Conservation (phyloP, 352 stramenopile species). For the Phytophthora citrophthora region DNA sequence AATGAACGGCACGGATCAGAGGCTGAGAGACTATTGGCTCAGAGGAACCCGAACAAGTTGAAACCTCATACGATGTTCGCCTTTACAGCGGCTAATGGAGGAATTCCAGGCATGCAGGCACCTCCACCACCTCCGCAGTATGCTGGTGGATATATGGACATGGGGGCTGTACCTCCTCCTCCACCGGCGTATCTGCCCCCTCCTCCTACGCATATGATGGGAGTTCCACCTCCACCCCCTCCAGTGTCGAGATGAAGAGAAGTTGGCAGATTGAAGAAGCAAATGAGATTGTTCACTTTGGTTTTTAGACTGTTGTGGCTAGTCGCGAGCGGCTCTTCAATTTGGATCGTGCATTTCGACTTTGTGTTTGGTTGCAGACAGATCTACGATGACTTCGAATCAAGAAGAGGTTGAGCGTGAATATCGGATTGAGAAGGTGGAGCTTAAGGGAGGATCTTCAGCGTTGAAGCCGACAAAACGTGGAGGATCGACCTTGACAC, state of each 20-base stretch:
- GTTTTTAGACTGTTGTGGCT: slow-evolving; percentile 8
- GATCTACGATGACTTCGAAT: slow-evolving; percentile 3
- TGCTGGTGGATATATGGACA: slow-evolving; percentile 47
- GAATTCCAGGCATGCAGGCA: slow-evolving; percentile 20
- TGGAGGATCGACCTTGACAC: slow-evolving; percentile 61
- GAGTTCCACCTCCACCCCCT: slow-evolving; percentile 50
- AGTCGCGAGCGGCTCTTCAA: slow-evolving; percentile 15
- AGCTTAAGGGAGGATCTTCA: slow-evolving; percentile 2
- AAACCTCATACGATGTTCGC: slow-evolving; percentile 84
- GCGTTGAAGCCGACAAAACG: slow-evolving; percentile 31
- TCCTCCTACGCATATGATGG: slow-evolving; percentile 40
- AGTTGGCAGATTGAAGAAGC: slow-evolving; percentile 1
- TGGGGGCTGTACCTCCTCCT: slow-evolving; percentile 43
- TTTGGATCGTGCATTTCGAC: slow-evolving; percentile 15
- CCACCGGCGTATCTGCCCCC: slow-evolving; percentile 37
- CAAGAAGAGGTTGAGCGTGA: background rate
- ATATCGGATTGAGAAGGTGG: slow-evolving; percentile 9
- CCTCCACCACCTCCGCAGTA: slow-evolving; percentile 42
- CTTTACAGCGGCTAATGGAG: slow-evolving; percentile 35
- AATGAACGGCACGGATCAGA: slow-evolving; percentile 93
- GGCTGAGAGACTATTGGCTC: slow-evolving; percentile 86
- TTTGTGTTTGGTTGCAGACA: slow-evolving; percentile 7
- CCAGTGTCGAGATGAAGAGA: slow-evolving; percentile 31
- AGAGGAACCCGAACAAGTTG: slow-evolving; percentile 83
- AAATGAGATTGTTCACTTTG: background rate